phyloP scores from a whole-genome alignment of 306 rosid species.

The Myrica gale region DNA sequence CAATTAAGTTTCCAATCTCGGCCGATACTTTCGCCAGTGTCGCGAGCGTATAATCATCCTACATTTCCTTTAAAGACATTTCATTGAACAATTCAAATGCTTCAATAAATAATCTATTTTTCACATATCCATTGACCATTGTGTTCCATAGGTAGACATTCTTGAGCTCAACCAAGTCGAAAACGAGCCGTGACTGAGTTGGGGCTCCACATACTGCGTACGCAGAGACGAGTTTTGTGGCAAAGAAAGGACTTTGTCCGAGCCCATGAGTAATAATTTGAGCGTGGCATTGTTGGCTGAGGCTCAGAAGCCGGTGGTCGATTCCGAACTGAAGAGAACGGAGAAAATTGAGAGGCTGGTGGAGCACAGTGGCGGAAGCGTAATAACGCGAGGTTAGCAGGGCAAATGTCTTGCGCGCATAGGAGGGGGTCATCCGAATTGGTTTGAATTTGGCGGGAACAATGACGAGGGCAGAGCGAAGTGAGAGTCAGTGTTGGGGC shows the following conservation, averaged over 20 bases:
- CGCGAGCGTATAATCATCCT: slow-evolving; percentile 73
- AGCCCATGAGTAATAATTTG: slow-evolving; percentile 59
- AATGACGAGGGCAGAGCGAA: no score
- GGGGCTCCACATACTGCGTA: slow-evolving; percentile 45
- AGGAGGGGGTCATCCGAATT: slow-evolving; percentile 23
- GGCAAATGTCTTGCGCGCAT: slow-evolving; percentile 25
- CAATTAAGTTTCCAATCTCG: slow-evolving; percentile 44
- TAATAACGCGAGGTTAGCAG: slow-evolving; percentile 37
- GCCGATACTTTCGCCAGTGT: slow-evolving; percentile 59
- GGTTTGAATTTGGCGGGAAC: slow-evolving; percentile 9
- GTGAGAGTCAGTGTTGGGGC: no score
- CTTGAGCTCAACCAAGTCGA: slow-evolving; percentile 38
- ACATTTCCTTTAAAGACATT: slow-evolving; percentile 40
- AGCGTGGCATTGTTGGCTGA: slow-evolving; percentile 55
- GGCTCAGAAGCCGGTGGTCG: slow-evolving; percentile 41
- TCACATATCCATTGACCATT: slow-evolving; percentile 53
- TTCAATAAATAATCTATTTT: slow-evolving; percentile 28
- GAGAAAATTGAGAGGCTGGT: slow-evolving; percentile 32
- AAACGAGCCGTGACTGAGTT: slow-evolving; percentile 43
- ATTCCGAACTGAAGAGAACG: slow-evolving; percentile 47
- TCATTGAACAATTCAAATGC: slow-evolving; percentile 49
- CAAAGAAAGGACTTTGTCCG: slow-evolving; percentile 54
- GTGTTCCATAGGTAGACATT: slow-evolving; percentile 67
- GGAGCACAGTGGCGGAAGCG: slow-evolving; percentile 39
- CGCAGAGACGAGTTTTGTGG: slow-evolving; percentile 66